These are phyloP conservation scores for Bruguiera gymnorhiza DNA, from an alignment of 345 rosid species.

Conservation along the genomic window DNA sequence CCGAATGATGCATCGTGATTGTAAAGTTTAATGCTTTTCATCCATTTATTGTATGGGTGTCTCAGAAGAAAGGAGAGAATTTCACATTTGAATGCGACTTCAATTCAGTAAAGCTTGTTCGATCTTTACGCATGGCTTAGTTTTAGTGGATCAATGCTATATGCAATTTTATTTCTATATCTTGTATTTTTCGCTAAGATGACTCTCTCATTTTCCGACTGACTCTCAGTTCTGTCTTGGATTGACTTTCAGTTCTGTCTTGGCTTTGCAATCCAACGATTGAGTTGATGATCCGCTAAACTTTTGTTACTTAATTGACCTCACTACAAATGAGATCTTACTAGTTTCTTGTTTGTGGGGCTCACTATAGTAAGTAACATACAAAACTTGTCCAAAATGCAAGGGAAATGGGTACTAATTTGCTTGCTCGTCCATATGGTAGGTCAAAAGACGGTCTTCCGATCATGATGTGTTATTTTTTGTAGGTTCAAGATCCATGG, in stretches of 20 bases:
- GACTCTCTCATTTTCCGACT: neutral
- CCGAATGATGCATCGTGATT: neutral
- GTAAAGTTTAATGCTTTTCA: neutral
- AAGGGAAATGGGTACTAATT: neutral
- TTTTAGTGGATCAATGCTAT: too few relatives aligned
- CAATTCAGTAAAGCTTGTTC: neutral
- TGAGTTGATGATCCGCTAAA: neutral
- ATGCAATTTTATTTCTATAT: too few relatives aligned
- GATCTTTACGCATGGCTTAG: neutral
- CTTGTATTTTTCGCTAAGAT: too few relatives aligned
- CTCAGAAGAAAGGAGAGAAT: neutral
- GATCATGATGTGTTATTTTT: neutral
- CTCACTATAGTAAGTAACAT: too few relatives aligned
- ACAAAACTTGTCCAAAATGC: neutral
- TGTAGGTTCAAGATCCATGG: conserved; percentile 31
- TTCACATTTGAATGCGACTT: neutral
- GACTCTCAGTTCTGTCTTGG: neutral
- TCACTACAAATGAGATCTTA: neutral
- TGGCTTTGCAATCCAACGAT: neutral
- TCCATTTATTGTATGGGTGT: neutral
- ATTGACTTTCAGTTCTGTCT: neutral
- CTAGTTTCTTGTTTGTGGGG: neutral
- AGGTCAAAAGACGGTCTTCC: neutral
- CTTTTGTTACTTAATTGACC: neutral
- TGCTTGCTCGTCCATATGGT: neutral